Evolutionary conservation across 495 filamentous ascomycete species (phyloP).

Genomic region (Tuber borchii): DNA sequence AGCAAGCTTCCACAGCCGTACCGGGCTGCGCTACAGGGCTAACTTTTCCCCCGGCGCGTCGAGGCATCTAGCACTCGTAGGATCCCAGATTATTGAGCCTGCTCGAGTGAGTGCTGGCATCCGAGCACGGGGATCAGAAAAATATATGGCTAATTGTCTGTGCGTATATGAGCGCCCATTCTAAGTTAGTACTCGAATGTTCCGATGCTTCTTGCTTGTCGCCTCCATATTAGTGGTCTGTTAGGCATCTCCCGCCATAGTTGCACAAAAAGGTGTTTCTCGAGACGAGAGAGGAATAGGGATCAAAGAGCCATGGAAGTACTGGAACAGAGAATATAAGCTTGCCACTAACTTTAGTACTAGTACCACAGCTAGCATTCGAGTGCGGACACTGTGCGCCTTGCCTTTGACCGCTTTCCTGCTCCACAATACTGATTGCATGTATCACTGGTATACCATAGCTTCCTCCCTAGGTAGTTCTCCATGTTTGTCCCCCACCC

Average conservation of each 20-base stretch:
- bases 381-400: neutral
- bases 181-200: too few species aligned
- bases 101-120: too few species aligned
- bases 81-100: neutral
- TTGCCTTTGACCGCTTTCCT: slow-evolving; percentile 1
- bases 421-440: neutral
- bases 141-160: too few species aligned
- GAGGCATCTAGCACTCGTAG: neutral
- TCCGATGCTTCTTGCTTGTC: neutral
- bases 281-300: neutral
- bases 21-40: too few species aligned
- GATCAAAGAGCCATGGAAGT: neutral
- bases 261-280: neutral
- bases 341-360: neutral
- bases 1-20: neutral
- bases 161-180: too few species aligned
- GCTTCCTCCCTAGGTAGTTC: neutral
- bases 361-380: neutral
- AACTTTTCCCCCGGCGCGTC: neutral
- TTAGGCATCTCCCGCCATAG: neutral
- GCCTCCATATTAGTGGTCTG: neutral
- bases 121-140: too few species aligned
- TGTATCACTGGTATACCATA: neutral
- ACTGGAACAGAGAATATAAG: neutral
- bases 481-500: neutral